These are phyloP conservation scores for Colletotrichum siamense DNA, from an alignment of 2,329 filamentous ascomycete genomes.

Conservation along the genomic window DNA sequence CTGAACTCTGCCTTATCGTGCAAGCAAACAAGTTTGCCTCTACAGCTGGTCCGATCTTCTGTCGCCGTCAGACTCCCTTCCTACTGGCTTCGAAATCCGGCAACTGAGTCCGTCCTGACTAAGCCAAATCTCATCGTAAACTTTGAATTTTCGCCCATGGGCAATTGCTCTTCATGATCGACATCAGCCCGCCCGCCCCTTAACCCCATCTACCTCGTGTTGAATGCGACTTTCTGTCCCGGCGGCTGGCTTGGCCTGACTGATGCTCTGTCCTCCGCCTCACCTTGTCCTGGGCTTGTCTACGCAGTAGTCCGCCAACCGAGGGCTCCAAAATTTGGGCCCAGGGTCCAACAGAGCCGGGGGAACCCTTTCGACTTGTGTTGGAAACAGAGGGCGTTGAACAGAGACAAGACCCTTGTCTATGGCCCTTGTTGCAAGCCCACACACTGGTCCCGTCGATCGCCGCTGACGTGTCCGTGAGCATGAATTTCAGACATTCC, in stretches of 20 bases:
- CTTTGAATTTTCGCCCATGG: neutral
- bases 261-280: conserved; percentile 10
- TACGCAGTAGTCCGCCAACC: neutral
- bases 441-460: neutral
- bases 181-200: neutral
- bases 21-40: neutral
- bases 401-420: neutral
- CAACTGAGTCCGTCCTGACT: neutral
- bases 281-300: neutral
- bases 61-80: neutral
- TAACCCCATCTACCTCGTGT: neutral
- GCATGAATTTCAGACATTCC: neutral
- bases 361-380: neutral
- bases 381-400: neutral
- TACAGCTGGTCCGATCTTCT: neutral
- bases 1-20: neutral
- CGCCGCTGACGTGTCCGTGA: conserved; percentile 1
- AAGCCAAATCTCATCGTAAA: neutral
- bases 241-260: neutral
- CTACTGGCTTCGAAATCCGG: neutral
- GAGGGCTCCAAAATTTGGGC: neutral
- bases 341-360: neutral
- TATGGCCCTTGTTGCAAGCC: neutral
- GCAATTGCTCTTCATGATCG: conserved; percentile 6
- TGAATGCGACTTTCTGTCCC: neutral